Evolutionary conservation across 2,329 filamentous ascomycete species (phyloP).

Genomic region (Colletotrichum gigasporum): DNA sequence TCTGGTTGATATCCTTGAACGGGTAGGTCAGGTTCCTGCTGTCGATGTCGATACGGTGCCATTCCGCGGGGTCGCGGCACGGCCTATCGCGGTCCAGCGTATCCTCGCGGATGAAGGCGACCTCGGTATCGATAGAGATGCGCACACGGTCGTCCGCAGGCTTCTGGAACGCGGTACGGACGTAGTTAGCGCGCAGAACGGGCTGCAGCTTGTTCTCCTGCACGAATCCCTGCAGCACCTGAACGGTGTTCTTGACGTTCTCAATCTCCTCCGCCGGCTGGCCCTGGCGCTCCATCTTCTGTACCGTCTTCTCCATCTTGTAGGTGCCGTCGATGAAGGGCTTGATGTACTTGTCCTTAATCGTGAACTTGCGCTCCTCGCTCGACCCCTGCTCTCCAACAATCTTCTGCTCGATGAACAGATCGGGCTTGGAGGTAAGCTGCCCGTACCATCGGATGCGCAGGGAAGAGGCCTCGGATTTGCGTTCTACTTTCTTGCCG

Average conservation of each 20-base stretch:
- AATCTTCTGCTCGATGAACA: constrained; percentile 90
- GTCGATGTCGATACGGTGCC: constrained; percentile 94
- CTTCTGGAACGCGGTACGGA: constrained; percentile 94
- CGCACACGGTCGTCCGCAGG: constrained; percentile 90
- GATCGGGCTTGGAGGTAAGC: constrained; percentile 79
- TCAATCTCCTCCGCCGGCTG: constrained; percentile 73
- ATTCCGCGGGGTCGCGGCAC: constrained; percentile 86
- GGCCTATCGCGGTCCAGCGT: constrained; percentile 84
- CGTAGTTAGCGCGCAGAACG: constrained; percentile 90
- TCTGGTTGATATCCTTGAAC: constrained; percentile 86
- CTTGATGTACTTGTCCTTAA: constrained; percentile 95
- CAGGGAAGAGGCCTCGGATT: constrained; percentile 81
- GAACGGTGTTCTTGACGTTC: constrained; percentile 75
- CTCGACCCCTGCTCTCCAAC: constrained; percentile 80
- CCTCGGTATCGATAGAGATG: constrained; percentile 90
- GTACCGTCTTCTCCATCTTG: constrained; percentile 88
- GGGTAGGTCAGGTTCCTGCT: constrained; percentile 84
- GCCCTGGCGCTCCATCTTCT: constrained; percentile 85
- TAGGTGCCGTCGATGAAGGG: constrained; percentile 88
- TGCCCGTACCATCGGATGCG: constrained; percentile 93
- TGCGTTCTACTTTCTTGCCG: constrained; percentile 81
- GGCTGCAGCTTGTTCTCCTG: constrained; percentile 81
- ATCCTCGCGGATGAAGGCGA: constrained; percentile 85
- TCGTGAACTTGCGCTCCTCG: constrained; percentile 80
- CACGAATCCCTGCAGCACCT: constrained; percentile 83